A percentile compares a stretch with the other conserved stretches of the same genome.
These are phyloP conservation scores for Eragrostis curvula DNA, from an alignment of 176 grass and related monocot species.

Conservation along the genomic window DNA sequence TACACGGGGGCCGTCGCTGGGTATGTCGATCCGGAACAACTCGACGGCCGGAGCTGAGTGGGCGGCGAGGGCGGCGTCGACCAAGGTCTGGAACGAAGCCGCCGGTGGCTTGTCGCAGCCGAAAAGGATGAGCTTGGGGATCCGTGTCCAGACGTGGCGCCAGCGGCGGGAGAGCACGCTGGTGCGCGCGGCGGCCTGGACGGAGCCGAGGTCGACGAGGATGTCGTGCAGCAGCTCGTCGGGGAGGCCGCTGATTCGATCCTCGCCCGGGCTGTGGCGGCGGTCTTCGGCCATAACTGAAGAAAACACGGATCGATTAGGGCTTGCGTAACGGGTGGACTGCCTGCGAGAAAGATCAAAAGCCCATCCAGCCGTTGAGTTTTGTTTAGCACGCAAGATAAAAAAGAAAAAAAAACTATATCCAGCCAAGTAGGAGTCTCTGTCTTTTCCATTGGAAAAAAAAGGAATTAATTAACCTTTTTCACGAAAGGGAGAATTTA, in stretches of 20 bases:
- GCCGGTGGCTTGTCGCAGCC: no score
- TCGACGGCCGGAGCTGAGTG: neutral
- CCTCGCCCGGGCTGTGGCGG: neutral
- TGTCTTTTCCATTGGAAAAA: no score
- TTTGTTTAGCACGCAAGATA: no score
- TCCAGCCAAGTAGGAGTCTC: no score
- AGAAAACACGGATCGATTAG: no score
- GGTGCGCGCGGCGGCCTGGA: neutral
- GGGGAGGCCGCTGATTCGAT: conserved; percentile 14
- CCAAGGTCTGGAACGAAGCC: neutral
- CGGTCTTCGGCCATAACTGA: no score
- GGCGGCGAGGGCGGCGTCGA: neutral
- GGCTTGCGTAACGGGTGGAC: no score
- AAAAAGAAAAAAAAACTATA: no score
- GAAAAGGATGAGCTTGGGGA: neutral
- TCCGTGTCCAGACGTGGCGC: neutral
- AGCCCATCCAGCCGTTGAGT: no score
- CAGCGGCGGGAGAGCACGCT: conserved; percentile 29
- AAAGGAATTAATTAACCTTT: no score
- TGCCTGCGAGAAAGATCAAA: no score
- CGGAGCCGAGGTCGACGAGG: neutral
- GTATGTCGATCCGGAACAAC: neutral
- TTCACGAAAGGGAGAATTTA: no score
- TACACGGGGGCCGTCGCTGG: rapidly evolving
- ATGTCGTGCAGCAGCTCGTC: conserved; percentile 10